phyloP scores from a whole-genome alignment of 2,329 filamentous ascomycete genomes.

The Diaporthe citriasiana region DNA sequence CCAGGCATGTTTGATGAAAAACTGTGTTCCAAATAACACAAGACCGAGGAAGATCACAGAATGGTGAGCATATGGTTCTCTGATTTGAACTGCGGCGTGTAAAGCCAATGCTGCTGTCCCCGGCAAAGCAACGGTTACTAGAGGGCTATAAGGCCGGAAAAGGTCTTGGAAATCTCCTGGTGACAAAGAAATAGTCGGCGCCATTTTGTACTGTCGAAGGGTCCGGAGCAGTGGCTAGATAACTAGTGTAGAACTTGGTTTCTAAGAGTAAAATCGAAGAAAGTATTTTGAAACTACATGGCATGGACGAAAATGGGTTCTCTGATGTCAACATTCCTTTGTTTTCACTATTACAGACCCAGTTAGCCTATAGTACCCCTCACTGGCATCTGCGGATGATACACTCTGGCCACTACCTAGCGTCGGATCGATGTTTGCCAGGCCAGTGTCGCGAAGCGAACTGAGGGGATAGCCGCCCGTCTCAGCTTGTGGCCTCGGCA shows the following conservation, averaged over 20 bases:
- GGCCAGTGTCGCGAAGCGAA: not conserved
- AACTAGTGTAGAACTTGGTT: not conserved
- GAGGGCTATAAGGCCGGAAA: conserved; percentile 3
- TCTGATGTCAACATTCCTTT: not conserved
- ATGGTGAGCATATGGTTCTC: conserved; percentile 16
- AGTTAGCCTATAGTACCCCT: not conserved
- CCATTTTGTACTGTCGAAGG: not conserved
- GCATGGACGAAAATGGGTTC: not conserved
- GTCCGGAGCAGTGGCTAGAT: not conserved
- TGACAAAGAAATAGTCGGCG: not conserved
- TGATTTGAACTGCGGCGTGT: conserved; percentile 9
- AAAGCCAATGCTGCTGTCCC: conserved; percentile 16
- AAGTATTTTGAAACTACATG: not conserved
- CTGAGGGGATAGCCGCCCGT: not conserved
- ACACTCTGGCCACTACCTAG: conserved; percentile 5
- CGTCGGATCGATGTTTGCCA: conserved; percentile 20
- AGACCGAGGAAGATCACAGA: conserved; percentile 11
- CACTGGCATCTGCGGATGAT: conserved; percentile 27
- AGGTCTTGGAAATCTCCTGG: not conserved
- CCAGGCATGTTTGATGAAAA: conserved; percentile 18
- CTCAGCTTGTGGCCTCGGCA: conserved; percentile 4
- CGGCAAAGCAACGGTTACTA: conserved; percentile 11
- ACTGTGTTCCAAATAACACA: conserved; percentile 4
- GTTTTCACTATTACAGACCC: not conserved
- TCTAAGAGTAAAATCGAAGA: not conserved